phyloP scores from a whole-genome alignment of 2,329 filamentous ascomycete genomes.

The Fusarium buharicum region DNA sequence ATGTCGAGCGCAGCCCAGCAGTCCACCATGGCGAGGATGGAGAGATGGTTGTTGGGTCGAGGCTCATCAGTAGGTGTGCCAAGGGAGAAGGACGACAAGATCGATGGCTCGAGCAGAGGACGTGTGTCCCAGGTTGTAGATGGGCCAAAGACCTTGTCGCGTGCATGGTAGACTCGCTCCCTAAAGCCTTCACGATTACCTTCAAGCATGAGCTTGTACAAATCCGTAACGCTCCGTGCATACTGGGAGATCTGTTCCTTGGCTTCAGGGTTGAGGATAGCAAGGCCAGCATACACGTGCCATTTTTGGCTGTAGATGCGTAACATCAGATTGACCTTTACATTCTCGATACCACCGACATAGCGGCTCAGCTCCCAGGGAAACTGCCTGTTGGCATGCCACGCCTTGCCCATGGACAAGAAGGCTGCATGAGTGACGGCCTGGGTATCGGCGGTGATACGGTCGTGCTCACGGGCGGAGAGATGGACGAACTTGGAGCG shows the following conservation, averaged over 20 bases:
- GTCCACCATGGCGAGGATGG: conserved; percentile 94
- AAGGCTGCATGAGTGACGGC: conserved; percentile 98
- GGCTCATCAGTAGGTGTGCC: conserved; percentile 70
- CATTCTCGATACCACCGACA: conserved; percentile 96
- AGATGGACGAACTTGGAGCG: conserved; percentile 88
- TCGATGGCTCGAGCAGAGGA: conserved; percentile 80
- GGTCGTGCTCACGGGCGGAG: conserved; percentile 87
- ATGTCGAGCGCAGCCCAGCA: conserved; percentile 96
- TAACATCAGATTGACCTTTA: conserved; percentile 97
- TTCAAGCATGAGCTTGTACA: conserved; percentile 97
- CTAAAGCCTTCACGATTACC: conserved; percentile 81
- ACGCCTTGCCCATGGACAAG: conserved; percentile 96
- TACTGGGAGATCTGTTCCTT: conserved; percentile 95
- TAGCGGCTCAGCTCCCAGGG: conserved; percentile 98
- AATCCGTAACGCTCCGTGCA: conserved; percentile 87
- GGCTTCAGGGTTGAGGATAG: conserved; percentile 94
- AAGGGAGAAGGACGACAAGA: conserved; percentile 89
- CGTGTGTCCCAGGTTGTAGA: conserved; percentile 68
- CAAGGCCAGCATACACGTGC: conserved; percentile 98
- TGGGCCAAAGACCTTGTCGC: conserved; percentile 81
- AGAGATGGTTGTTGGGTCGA: conserved; percentile 92
- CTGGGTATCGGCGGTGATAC: conserved; percentile 97
- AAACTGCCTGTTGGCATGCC: conserved; percentile 94
- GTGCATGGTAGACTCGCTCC: conserved; percentile 71
- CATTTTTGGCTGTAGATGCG: conserved; percentile 99